phyloP scores from a whole-genome alignment of 2,329 filamentous ascomycete species.

The Arachnopeziza araneosa region DNA sequence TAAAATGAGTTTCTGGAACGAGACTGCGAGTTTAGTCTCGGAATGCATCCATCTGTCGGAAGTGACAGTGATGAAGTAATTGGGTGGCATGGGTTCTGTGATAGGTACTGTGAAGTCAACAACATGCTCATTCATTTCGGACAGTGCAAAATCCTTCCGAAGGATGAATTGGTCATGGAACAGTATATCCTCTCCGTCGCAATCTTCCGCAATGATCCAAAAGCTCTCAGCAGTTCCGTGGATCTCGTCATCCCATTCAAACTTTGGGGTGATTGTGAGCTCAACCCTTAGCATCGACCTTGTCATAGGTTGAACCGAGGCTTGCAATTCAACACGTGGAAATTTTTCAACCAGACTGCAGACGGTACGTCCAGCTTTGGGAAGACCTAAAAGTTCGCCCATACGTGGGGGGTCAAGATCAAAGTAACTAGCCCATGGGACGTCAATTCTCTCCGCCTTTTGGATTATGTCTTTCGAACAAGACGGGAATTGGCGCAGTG shows the following conservation, averaged over 20 bases:
- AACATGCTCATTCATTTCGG: slow-evolving; percentile 86
- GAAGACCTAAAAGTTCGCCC: slow-evolving; percentile 88
- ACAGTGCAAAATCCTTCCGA: slow-evolving; percentile 78
- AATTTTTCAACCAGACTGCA: slow-evolving; percentile 88
- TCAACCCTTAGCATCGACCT: slow-evolving; percentile 88
- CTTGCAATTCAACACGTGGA: slow-evolving; percentile 85
- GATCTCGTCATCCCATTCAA: slow-evolving; percentile 87
- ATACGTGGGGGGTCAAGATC: slow-evolving; percentile 94
- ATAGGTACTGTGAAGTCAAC: slow-evolving; percentile 97
- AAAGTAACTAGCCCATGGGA: slow-evolving; percentile 90
- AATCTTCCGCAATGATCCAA: slow-evolving; percentile 97
- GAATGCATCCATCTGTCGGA: slow-evolving; percentile 99
- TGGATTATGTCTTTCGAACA: slow-evolving; percentile 82
- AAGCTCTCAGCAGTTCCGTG: slow-evolving; percentile 89
- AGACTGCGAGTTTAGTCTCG: slow-evolving; percentile 86
- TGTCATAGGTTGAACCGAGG: slow-evolving; percentile 90
- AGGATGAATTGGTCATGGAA: slow-evolving; percentile 93
- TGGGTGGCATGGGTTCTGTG: slow-evolving; percentile 94
- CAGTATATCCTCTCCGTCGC: slow-evolving; percentile 91
- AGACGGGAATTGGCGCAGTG: slow-evolving; percentile 79
- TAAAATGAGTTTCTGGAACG: slow-evolving; percentile 90
- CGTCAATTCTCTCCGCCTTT: slow-evolving; percentile 91
- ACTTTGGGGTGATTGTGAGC: slow-evolving; percentile 86
- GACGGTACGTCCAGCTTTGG: slow-evolving; percentile 79
- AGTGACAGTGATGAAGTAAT: slow-evolving; percentile 94